These are phyloP conservation scores for Colletotrichum costaricense DNA, from an alignment of 2,329 filamentous ascomycete genomes.

Conservation along the genomic window DNA sequence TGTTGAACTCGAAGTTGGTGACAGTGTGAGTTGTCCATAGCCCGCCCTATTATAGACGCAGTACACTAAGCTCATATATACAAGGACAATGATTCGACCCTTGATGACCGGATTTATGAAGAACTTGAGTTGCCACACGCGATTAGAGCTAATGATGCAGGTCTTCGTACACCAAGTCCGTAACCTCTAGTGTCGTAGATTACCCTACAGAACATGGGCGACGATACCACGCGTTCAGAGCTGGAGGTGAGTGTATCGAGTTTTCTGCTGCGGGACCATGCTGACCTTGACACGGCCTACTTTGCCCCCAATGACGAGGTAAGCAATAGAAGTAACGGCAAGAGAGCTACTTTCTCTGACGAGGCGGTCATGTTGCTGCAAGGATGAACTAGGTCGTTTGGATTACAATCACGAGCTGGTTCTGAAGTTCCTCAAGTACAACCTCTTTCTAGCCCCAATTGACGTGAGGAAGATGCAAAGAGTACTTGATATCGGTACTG, in stretches of 20 bases:
- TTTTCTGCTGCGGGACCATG: background rate
- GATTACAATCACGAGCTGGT: conserved; percentile 19
- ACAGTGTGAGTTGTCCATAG: background rate
- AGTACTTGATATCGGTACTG: conserved; percentile 69
- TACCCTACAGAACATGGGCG: conserved; percentile 28
- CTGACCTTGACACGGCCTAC: conserved; percentile 33
- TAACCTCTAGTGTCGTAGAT: conserved; percentile 18
- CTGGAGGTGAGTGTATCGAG: conserved; percentile 8
- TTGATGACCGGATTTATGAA: conserved; percentile 16
- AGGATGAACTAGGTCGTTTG: conserved; percentile 19
- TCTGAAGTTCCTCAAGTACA: background rate
- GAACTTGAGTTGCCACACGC: background rate
- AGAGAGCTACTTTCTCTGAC: background rate
- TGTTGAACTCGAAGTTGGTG: background rate
- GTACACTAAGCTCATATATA: background rate
- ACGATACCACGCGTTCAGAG: conserved; percentile 30
- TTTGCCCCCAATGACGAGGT: conserved; percentile 51
- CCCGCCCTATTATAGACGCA: background rate
- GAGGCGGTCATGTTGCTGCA: background rate
- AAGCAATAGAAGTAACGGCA: background rate
- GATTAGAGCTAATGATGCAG: background rate
- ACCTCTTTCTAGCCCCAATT: conserved; percentile 19
- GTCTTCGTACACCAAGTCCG: conserved; percentile 14
- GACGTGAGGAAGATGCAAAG: conserved; percentile 36
- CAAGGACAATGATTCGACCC: conserved; percentile 1